Evolutionary conservation across 2,329 filamentous ascomycete genomes (phyloP).

Genomic region (Colletotrichum lupini): DNA sequence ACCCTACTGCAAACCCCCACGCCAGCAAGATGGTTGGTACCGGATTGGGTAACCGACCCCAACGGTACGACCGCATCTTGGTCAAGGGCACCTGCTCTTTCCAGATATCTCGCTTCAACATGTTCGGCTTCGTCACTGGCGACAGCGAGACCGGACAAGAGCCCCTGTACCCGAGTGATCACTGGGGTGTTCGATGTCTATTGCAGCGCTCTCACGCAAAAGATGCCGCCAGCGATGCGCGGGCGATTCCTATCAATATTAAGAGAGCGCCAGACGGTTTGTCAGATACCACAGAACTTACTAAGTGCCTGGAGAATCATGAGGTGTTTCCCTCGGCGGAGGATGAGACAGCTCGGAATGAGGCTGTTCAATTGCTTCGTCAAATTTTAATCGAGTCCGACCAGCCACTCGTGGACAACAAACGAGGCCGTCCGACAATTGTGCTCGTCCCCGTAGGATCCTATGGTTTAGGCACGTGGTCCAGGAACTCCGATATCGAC

Average conservation of each 20-base stretch:
- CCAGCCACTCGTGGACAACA: constrained; percentile 11
- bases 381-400: constrained; percentile 50
- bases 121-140: constrained; percentile 62
- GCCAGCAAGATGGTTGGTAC: constrained; percentile 61
- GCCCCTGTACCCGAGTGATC: constrained; percentile 59
- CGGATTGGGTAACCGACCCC: constrained; percentile 65
- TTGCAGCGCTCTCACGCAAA: constrained; percentile 39
- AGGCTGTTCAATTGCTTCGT: constrained; percentile 59
- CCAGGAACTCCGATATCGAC: constrained; percentile 70
- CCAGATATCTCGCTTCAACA: constrained; percentile 60
- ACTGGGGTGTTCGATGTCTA: constrained; percentile 66
- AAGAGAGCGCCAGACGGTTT: constrained; percentile 45
- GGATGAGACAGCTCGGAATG: constrained; percentile 54
- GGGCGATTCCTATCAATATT: constrained; percentile 48
- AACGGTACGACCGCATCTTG: constrained; percentile 74
- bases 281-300: constrained; percentile 47
- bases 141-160: constrained; percentile 23
- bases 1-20: constrained; percentile 66
- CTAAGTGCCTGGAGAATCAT: constrained; percentile 48
- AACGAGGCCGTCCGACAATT: constrained; percentile 46
- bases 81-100: constrained; percentile 55
- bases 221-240: background rate
- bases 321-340: constrained; percentile 58
- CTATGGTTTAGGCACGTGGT: constrained; percentile 73
- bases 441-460: constrained; percentile 73